Base-by-base conservation (phyloP, 139 green algal genomes). In the Astrephomene gubernaculifera region DNA sequence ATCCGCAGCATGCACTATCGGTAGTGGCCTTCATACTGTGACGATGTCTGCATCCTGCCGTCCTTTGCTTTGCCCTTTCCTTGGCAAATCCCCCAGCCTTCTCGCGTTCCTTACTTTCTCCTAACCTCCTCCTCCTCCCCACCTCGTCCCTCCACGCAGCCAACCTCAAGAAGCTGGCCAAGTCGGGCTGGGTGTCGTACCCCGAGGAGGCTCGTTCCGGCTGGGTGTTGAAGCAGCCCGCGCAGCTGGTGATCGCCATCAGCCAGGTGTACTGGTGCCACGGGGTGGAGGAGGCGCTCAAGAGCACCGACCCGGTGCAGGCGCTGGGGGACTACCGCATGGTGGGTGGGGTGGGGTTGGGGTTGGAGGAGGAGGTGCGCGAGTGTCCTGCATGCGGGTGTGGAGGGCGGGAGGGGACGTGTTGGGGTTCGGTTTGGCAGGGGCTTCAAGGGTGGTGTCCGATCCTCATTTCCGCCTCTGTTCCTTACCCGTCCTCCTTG, bases 201-300 rank as follows among this genome's bases (percentile, higher is more conserved):
- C 54, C 83, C 1, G 89, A 92, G 79, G 87, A 92, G 82, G 82
- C 88, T 9, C 89, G 95, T 52, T 80, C 67, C 35, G 83, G 94
- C 49, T 98, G 95, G 95, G 90, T 98, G 81, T 90, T 96, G 61
- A 70, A 94, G 67, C 93, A 97, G 83, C 93, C 95, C 27, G 93
- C 92, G 45, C 95, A 98, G 92, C 91, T 98, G 65, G 95, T 97
- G 39, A 85, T 98, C n/a, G 89, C 92, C 39, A 87, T 97, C 24
- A 93, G 88, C 80, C 94, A 97, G 85, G 87, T 92, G n/a, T 96
- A 93, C 85, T 98, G 95, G 95, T 95, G 92, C 76, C 41, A 82
- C 22, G 93, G 81, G 19, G 92, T 96, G 41, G 94, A 96, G 75
- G 79, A 92, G 79, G 69, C 64, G 65, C 73, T 97, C 44, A 31